Conservation (phyloP, 192 early-diverging fungal genomes). For the Neocallimastix lanati region DNA sequence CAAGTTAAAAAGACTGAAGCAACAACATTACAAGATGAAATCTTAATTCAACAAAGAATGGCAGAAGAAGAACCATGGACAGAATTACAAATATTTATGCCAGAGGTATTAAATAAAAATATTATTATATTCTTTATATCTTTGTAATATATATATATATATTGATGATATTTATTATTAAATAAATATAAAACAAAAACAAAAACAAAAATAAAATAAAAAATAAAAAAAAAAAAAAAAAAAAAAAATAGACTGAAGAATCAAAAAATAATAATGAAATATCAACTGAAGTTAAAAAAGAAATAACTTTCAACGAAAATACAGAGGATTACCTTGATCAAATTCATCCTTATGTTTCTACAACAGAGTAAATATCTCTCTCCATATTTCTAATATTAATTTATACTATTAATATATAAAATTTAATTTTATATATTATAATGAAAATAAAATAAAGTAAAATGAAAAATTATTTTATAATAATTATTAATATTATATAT, state of each 20-base stretch:
- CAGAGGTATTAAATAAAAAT: too few species aligned
- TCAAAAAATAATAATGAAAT: neutral
- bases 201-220: too few species aligned
- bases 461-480: too few species aligned
- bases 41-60: neutral
- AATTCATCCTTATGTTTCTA: neutral
- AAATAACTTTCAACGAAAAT: neutral
- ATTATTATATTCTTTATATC: neutral
- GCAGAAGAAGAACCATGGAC: neutral
- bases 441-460: too few species aligned
- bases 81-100: neutral
- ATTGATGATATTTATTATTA: neutral
- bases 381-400: too few species aligned
- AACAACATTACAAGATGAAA: neutral
- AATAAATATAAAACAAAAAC: too few species aligned
- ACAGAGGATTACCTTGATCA: neutral
- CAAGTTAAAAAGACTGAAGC: neutral
- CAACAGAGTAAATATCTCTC: neutral
- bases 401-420: too few species aligned
- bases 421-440: too few species aligned
- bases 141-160: neutral
- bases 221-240: too few species aligned
- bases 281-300: neutral
- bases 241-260: neutral
- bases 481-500: too few species aligned